These are phyloP conservation scores for Naganishia vishniacii DNA, from an alignment of 768 basidiomycete genomes.

Conservation along the genomic window DNA sequence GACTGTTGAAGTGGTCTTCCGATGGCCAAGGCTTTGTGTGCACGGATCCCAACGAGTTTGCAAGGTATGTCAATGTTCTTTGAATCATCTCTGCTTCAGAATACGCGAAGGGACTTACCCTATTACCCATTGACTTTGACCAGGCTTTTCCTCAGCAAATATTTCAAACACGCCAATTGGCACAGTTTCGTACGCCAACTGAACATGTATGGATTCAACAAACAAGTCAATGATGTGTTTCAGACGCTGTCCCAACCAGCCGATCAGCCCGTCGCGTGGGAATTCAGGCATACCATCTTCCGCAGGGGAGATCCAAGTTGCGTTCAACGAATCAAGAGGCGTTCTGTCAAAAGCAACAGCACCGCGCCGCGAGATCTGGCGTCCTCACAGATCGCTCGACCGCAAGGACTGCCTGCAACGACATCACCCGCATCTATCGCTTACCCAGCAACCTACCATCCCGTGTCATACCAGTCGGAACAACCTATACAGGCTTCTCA, in stretches of 20 bases:
- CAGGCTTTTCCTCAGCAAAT: conserved; percentile 64
- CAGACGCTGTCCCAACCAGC: conserved; percentile 39
- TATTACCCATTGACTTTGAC: no score
- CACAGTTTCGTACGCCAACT: conserved; percentile 84
- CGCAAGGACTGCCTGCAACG: neutral
- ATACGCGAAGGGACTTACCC: no score
- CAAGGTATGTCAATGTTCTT: conserved; percentile 38
- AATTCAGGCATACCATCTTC: conserved; percentile 48
- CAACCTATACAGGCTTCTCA: conserved; percentile 5
- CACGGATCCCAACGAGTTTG: conserved; percentile 46
- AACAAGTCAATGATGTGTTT: conserved; percentile 46
- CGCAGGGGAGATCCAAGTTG: conserved; percentile 45
- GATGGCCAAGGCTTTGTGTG: conserved; percentile 46
- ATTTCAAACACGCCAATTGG: conserved; percentile 98
- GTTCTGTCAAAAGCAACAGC: conserved; percentile 27
- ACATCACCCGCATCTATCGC: neutral
- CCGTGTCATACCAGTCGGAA: neutral
- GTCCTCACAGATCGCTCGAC: conserved; percentile 13
- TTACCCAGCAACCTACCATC: conserved; percentile 7
- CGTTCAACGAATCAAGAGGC: conserved; percentile 41
- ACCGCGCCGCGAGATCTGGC: conserved; percentile 2
- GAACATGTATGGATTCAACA: conserved; percentile 72
- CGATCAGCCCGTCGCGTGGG: conserved; percentile 44
- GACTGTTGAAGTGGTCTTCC: conserved; percentile 43
- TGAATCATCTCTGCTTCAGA: no score